Evolutionary conservation across 139 green algal species (phyloP).

Genomic region (Axilococcus clingmanii): DNA sequence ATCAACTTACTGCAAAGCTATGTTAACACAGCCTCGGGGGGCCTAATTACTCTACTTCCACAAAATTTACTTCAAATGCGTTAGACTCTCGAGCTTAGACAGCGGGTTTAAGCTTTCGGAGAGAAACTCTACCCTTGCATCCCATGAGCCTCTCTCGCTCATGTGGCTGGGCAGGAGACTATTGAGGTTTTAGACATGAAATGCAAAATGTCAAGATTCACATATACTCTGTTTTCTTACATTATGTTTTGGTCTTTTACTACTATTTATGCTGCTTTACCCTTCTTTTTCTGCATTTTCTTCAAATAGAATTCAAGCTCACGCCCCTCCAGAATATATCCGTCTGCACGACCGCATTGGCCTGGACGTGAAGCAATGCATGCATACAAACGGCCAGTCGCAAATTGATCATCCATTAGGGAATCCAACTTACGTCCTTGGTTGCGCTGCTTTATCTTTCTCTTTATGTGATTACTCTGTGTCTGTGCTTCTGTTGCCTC

Average conservation of each 20-base stretch:
- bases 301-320: slow-evolving; percentile 90
- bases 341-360: slow-evolving; percentile 64
- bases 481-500: slow-evolving; percentile 7
- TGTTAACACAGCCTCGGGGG: no score
- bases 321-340: slow-evolving; percentile 86
- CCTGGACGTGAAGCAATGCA: slow-evolving; percentile 35
- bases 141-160: no score
- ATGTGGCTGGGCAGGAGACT: no score
- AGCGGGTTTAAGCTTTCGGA: no score
- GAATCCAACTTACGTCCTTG: slow-evolving; percentile 45
- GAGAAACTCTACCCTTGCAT: no score
- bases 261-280: background rate
- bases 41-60: no score
- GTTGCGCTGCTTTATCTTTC: slow-evolving; percentile 76
- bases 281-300: slow-evolving; percentile 76
- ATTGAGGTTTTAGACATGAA: no score
- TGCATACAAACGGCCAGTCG: slow-evolving; percentile 69
- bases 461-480: slow-evolving; percentile 70
- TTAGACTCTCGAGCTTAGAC: no score
- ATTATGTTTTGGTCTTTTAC: background rate
- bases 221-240: no score
- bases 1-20: no score
- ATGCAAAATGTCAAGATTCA: no score
- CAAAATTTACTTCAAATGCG: no score
- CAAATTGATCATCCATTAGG: slow-evolving; percentile 87